A percentile compares a stretch with the other conserved stretches of the same genome.
phyloP scores from a whole-genome alignment of 208 protist species.

The Trichomonas gallinae region DNA sequence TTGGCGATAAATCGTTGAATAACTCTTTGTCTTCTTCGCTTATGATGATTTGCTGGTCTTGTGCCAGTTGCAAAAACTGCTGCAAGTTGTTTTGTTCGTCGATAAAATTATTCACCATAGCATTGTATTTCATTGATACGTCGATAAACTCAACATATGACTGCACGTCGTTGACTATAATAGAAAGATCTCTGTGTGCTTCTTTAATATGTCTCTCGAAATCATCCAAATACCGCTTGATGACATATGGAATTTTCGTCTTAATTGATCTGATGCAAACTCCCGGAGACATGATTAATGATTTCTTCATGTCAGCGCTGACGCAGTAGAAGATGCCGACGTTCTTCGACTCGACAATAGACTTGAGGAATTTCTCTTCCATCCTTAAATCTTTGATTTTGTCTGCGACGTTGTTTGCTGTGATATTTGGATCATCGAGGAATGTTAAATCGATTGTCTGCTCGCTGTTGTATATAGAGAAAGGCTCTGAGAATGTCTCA shows the following conservation, averaged over 20 bases:
- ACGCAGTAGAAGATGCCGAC: slow-evolving; percentile 5
- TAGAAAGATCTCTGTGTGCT: neutral
- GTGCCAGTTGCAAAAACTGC: neutral
- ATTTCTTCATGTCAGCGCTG: neutral
- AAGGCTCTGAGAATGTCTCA: neutral
- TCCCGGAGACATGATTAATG: neutral
- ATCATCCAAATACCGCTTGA: neutral
- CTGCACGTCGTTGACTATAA: neutral
- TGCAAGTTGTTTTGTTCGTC: neutral
- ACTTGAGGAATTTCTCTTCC: neutral
- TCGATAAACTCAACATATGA: neutral
- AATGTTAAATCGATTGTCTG: neutral
- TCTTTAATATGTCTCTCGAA: neutral
- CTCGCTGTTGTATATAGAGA: neutral
- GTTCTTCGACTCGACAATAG: neutral
- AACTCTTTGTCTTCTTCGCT: neutral
- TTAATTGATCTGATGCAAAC: neutral
- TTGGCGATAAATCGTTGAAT: neutral
- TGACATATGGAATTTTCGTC: neutral
- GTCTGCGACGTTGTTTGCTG: neutral
- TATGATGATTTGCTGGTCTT: neutral
- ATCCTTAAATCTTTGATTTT: neutral
- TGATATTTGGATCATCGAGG: neutral
- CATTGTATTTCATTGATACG: neutral
- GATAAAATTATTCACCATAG: neutral